Conservation (phyloP, 345 rosid species). For the Adansonia digitata region DNA sequence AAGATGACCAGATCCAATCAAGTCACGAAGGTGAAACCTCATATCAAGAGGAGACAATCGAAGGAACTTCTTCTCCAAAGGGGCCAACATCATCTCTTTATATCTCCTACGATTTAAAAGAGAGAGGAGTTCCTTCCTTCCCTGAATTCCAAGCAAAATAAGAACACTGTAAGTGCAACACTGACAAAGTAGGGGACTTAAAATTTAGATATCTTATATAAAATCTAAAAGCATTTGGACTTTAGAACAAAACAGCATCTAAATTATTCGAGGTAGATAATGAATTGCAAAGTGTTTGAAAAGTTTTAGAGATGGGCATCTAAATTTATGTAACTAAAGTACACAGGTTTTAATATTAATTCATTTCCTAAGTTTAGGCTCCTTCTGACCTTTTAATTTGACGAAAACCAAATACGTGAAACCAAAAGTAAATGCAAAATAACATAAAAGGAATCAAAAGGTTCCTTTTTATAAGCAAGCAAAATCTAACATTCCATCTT, state of each 20-base stretch:
- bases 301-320: not conserved
- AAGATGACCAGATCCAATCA: constrained; percentile 88
- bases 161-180: not conserved
- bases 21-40: constrained; percentile 91
- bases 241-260: not conserved
- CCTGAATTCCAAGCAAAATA: constrained; percentile 39
- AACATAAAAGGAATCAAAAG: not conserved
- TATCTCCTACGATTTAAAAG: constrained; percentile 67
- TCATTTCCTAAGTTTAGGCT: not conserved
- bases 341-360: not conserved
- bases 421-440: not conserved
- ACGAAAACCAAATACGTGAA: not conserved
- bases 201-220: not conserved
- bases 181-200: not conserved
- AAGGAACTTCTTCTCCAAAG: constrained; percentile 80
- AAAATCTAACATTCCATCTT: not conserved
- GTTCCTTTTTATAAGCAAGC: not conserved
- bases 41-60: constrained; percentile 75
- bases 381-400: not conserved
- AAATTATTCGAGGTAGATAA: not conserved
- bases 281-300: not conserved
- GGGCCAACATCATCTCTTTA: constrained; percentile 87
- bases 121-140: constrained; percentile 75
- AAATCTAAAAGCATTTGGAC: not conserved
- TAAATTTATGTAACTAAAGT: not conserved